Evolutionary conservation across 352 stramenopile genomes (phyloP).

Genomic region (Globisporangium echinulatum): DNA sequence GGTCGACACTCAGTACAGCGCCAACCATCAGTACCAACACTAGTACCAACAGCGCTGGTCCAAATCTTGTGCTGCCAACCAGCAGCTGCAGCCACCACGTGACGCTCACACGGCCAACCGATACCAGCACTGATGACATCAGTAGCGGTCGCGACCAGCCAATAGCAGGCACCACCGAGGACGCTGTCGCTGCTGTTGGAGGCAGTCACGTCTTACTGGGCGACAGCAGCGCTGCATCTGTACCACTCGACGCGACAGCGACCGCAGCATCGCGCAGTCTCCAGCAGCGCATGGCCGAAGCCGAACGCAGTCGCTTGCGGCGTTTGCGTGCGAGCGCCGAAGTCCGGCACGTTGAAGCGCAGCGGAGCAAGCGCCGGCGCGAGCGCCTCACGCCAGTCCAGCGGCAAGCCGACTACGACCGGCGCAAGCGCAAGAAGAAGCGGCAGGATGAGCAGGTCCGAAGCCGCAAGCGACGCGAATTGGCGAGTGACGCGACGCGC

Average conservation of each 20-base stretch:
- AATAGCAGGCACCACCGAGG: too few relatives aligned
- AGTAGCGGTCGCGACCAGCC: not conserved
- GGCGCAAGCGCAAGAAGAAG: conserved; percentile 52
- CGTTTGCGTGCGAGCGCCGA: conserved; percentile 40
- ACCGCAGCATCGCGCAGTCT: not conserved
- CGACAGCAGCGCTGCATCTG: too few relatives aligned
- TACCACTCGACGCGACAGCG: too few relatives aligned
- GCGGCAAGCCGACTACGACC: conserved; percentile 57
- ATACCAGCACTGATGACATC: too few relatives aligned
- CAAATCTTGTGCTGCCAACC: too few relatives aligned
- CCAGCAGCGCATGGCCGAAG: conserved; percentile 36
- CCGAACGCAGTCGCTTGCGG: conserved; percentile 51
- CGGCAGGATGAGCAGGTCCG: conserved; percentile 38
- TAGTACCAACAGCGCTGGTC: too few relatives aligned
- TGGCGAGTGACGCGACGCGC: conserved; percentile 33
- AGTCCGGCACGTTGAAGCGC: conserved; percentile 36
- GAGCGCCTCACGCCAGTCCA: conserved; percentile 58
- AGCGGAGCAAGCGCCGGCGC: conserved; percentile 51
- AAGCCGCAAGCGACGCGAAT: conserved; percentile 37
- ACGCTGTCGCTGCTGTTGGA: too few relatives aligned
- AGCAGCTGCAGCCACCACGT: too few relatives aligned
- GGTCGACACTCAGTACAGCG: not conserved
- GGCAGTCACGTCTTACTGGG: too few relatives aligned
- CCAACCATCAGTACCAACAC: not conserved
- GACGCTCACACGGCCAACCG: too few relatives aligned